Evolutionary conservation across 23 red algal genomes (phyloP).

Genomic region (Porphyridium purpureum): DNA sequence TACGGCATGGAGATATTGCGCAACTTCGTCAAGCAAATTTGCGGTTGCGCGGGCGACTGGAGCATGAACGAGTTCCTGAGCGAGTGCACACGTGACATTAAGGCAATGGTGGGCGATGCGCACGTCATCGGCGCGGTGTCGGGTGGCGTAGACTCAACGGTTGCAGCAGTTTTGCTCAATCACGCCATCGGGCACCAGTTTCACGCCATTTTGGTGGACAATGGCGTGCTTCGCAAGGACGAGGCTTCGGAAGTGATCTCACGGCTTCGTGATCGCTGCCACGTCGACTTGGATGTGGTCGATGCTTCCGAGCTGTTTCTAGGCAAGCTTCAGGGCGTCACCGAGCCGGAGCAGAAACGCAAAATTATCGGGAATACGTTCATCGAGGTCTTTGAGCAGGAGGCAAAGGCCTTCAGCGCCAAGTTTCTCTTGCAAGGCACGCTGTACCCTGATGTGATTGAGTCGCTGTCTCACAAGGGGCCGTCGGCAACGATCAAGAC

Average conservation of each 20-base stretch:
- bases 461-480: slow-evolving; percentile 73
- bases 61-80: slow-evolving; percentile 57
- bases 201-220: slow-evolving; percentile 87
- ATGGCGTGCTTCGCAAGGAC: slow-evolving; percentile 77
- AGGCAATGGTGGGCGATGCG: slow-evolving; percentile 34
- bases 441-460: slow-evolving; percentile 96
- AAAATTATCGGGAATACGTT: slow-evolving; percentile 92
- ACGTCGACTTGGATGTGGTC: slow-evolving; percentile 43
- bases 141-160: slow-evolving; percentile 94
- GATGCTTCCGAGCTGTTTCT: slow-evolving; percentile 62
- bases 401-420: slow-evolving; percentile 43
- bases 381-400: slow-evolving; percentile 76
- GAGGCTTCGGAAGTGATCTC: slow-evolving; percentile 54
- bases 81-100: slow-evolving; percentile 37
- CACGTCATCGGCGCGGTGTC: slow-evolving; percentile 86
- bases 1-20: slow-evolving; percentile 51
- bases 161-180: slow-evolving; percentile 72
- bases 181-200: slow-evolving; percentile 76
- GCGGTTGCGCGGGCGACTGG: slow-evolving; percentile 79
- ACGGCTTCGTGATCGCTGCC: slow-evolving; percentile 34
- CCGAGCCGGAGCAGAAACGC: slow-evolving; percentile 84
- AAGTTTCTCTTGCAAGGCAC: slow-evolving; percentile 88
- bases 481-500: slow-evolving; percentile 97
- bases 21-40: slow-evolving; percentile 51
- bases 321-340: slow-evolving; percentile 30